Base-by-base conservation (phyloP, 2,329 filamentous ascomycete genomes). In the Cryphonectria radicalis region DNA sequence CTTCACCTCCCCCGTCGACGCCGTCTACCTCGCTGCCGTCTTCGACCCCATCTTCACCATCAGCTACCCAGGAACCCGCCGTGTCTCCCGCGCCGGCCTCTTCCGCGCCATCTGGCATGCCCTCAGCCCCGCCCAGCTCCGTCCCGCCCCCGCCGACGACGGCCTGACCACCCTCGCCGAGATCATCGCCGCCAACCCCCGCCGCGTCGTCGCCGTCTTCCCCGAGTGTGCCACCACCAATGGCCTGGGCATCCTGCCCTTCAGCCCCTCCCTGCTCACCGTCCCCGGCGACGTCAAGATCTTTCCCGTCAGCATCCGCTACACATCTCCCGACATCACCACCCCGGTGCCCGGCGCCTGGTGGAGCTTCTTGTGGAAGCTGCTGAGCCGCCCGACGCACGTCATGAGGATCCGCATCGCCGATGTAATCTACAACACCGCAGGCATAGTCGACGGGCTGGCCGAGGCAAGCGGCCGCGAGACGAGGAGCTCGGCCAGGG, bases 201-300 rank as follows among this genome's bases (percentile, higher is more conserved):
- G 88, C 70, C 90, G 94, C 63, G 89, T 93, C 72, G 88, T 98
- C 73, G 94, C 91, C 73, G 90, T 97, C 1, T 98, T 98, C 80
- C 95, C 96, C 17, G 96, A 99, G 82, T 95, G 92, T 81, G 96
- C 92, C 5, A 97, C 96, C 0, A 97, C 94, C 62, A 99, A 99
- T 78, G 95, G 95, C 73, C 91, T 93, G 75, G 96, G 92, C 5
- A 95, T 98, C 73, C 82, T 99, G 17, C 93, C 94, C 1, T 89
- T 97, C 69, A 93, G 92, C 73, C 93, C 92, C 0, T 91, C 90
- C 66, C 85, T 99, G 1, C 84, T 96, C 3, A 87, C 90, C 22
- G 89, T 89, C 0, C 89, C 91, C 0, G 80, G 88, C 7, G 85
- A 87, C 68, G 91, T 91, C 11, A 92, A 91, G 78, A 93, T 99